phyloP scores from a whole-genome alignment of 306 rosid genomes.

The Malus orientalis region DNA sequence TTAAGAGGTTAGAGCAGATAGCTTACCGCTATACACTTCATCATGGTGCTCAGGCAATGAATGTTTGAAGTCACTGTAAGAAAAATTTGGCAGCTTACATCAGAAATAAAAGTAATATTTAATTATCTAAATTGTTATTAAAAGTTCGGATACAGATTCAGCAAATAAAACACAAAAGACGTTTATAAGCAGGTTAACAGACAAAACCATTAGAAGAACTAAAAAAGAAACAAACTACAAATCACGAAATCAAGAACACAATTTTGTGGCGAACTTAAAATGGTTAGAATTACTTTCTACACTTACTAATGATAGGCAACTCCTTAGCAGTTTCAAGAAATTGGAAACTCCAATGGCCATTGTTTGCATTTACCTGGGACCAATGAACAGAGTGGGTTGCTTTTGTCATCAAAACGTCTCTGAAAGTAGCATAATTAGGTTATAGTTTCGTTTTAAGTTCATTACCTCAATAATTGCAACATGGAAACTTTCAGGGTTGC shows the following conservation, averaged over 20 bases:
- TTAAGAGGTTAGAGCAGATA: neutral
- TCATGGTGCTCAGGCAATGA: slow-evolving; percentile 79
- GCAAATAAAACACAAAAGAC: neutral
- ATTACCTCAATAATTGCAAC: slow-evolving; percentile 76
- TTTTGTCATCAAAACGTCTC: neutral
- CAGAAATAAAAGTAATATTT: neutral
- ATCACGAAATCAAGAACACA: neutral
- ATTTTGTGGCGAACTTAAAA: neutral
- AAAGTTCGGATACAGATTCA: neutral
- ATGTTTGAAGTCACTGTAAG: slow-evolving; percentile 67
- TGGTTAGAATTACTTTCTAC: neutral
- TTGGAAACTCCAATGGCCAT: slow-evolving; percentile 45
- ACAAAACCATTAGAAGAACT: neutral
- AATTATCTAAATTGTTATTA: neutral
- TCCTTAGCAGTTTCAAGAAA: slow-evolving; percentile 86
- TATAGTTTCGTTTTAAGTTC: neutral
- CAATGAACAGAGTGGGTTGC: neutral
- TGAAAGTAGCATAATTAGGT: neutral
- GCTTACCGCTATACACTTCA: slow-evolving; percentile 97
- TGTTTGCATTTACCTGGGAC: slow-evolving; percentile 54
- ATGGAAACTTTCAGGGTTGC: slow-evolving; percentile 60
- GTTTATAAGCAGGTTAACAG: neutral
- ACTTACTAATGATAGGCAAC: slow-evolving; percentile 91
- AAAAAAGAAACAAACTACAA: neutral
- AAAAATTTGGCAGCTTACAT: slow-evolving; percentile 4